A percentile compares a stretch with the other conserved stretches of the same genome.
phyloP scores from a whole-genome alignment of 75 land plant genomes.

The Chamaecyparis obtusa region DNA sequence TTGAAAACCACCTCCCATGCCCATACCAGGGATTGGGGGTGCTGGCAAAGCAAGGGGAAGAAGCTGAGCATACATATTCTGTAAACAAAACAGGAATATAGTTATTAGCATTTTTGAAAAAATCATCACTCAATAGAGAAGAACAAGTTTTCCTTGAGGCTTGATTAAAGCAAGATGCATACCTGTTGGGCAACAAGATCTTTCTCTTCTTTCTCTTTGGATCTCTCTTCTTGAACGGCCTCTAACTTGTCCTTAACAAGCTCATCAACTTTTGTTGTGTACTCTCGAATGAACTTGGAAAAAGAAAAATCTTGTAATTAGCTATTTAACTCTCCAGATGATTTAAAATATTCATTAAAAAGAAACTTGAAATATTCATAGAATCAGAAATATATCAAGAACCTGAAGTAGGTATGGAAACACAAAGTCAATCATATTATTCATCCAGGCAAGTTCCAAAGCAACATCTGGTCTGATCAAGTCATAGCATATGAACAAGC shows the following conservation, averaged over 20 bases:
- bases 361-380: conserved; percentile 3
- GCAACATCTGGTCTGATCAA: conserved; percentile 93
- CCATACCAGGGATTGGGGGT: conserved; percentile 74
- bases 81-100: conserved; percentile 27
- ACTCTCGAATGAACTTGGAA: conserved; percentile 86
- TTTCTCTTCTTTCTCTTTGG: conserved; percentile 93
- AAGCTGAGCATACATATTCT: conserved; percentile 99
- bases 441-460: conserved; percentile 96
- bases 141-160: neutral
- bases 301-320: neutral
- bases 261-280: conserved; percentile 92
- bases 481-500: conserved; percentile 95
- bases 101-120: neutral
- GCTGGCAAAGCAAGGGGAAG: conserved; percentile 98
- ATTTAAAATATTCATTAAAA: neutral
- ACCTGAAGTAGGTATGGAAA: conserved; percentile 98
- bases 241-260: conserved; percentile 88
- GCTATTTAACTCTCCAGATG: neutral
- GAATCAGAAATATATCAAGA: neutral
- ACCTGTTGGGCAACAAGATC: conserved; percentile 91
- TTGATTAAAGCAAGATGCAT: neutral
- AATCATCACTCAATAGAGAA: neutral
- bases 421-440: conserved; percentile 92
- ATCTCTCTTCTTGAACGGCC: conserved; percentile 60
- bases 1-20: conserved; percentile 18